These are phyloP conservation scores for Rhizoclosmatium sp. DNA, from an alignment of 192 early-diverging fungal species.

Conservation along the genomic window DNA sequence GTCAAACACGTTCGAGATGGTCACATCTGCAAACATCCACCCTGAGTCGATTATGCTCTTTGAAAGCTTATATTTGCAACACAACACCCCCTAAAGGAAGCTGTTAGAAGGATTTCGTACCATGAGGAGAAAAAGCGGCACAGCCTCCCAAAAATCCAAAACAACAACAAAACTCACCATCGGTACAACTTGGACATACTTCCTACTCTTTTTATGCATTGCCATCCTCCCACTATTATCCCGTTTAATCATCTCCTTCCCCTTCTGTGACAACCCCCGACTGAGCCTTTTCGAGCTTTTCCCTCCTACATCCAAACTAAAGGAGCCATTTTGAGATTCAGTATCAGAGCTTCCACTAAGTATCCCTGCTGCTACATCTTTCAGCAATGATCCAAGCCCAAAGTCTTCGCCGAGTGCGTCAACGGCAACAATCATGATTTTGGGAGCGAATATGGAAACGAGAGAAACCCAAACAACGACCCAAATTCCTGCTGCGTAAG, in stretches of 20 bases:
- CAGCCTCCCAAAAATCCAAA: neutral
- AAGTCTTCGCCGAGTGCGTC: neutral
- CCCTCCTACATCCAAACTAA: no score
- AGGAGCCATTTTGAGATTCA: no score
- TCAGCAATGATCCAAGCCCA: neutral
- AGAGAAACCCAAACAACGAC: neutral
- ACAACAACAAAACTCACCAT: slow-evolving; percentile 1
- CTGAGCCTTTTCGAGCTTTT: neutral
- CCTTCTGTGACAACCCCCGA: neutral
- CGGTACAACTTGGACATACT: neutral
- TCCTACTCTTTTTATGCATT: neutral
- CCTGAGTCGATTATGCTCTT: neutral
- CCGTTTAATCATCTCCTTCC: neutral
- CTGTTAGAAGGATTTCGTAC: neutral
- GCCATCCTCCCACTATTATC: slow-evolving; percentile 3
- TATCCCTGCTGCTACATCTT: neutral
- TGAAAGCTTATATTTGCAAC: neutral
- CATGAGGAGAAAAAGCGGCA: neutral
- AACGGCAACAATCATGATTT: neutral
- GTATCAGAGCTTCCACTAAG: neutral
- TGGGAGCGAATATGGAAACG: neutral
- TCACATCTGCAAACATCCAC: neutral
- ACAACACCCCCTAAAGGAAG: slow-evolving; percentile 1
- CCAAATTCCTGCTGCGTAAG: slow-evolving; percentile 6
- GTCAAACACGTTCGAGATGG: neutral